Conservation (phyloP, 257 asterid genomes). For the Capsicum pubescens region DNA sequence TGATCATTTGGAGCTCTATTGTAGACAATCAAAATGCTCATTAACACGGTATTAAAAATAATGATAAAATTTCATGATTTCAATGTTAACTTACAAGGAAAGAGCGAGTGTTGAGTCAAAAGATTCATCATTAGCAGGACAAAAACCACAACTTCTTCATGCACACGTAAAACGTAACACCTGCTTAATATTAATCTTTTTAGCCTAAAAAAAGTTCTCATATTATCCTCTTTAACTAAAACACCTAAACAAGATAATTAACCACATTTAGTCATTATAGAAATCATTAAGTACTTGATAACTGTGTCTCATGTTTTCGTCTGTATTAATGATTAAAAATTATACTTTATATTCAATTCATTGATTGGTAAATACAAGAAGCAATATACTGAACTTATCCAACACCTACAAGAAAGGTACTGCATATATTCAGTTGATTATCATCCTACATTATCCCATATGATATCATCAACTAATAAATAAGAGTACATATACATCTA, state of each 20-base stretch:
- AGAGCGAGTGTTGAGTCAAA: conserved; percentile 19
- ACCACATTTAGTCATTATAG: not conserved
- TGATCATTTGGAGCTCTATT: no score
- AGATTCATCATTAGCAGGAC: not conserved
- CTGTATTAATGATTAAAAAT: not conserved
- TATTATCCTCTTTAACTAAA: not conserved
- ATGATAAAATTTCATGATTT: no score
- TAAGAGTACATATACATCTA: not conserved
- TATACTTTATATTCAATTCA: not conserved
- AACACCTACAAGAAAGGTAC: conserved; percentile 12
- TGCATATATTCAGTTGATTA: not conserved
- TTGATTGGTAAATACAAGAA: not conserved
- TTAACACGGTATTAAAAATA: no score
- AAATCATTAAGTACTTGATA: not conserved
- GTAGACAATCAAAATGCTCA: no score
- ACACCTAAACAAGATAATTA: not conserved
- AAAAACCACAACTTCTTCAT: not conserved
- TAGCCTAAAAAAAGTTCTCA: not conserved
- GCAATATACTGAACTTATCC: not conserved
- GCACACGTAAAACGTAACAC: conserved; percentile 21
- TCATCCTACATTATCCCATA: not conserved
- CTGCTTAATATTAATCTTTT: not conserved
- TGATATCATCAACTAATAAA: not conserved
- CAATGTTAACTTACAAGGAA: not conserved
- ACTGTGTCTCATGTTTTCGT: not conserved